These are phyloP conservation scores for Neofusicoccum sp. DNA, from an alignment of 2,329 filamentous ascomycete genomes.

Conservation along the genomic window DNA sequence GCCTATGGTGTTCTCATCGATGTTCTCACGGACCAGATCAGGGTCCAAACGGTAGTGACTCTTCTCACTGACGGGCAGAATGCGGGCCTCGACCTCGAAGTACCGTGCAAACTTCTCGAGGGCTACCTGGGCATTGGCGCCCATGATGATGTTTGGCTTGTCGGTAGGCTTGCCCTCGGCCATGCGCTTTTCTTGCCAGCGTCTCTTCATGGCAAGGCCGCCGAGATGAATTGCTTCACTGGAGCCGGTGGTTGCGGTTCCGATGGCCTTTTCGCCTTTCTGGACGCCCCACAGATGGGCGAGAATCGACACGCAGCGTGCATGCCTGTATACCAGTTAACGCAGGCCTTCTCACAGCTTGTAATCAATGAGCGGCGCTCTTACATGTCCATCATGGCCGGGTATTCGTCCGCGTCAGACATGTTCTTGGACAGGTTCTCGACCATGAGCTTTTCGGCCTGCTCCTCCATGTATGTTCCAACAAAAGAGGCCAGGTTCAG, in stretches of 20 bases:
- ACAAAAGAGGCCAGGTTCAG: slow-evolving; percentile 69
- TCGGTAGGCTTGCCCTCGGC: slow-evolving; percentile 61
- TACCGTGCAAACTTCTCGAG: slow-evolving; percentile 72
- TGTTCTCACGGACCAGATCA: slow-evolving; percentile 61
- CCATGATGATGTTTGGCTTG: slow-evolving; percentile 73
- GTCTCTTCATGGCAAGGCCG: slow-evolving; percentile 70
- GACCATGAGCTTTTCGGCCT: slow-evolving; percentile 63
- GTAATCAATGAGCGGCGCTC: slow-evolving; percentile 49
- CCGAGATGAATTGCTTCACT: slow-evolving; percentile 70
- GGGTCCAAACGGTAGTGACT: slow-evolving; percentile 64
- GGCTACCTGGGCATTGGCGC: slow-evolving; percentile 69
- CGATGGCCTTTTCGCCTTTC: slow-evolving; percentile 62
- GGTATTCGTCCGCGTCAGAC: slow-evolving; percentile 59
- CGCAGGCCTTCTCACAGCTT: slow-evolving; percentile 3
- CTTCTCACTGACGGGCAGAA: slow-evolving; percentile 61
- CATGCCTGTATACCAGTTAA: slow-evolving; percentile 49
- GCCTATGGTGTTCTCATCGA: slow-evolving; percentile 77
- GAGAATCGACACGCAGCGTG: slow-evolving; percentile 67
- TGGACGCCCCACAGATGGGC: slow-evolving; percentile 64
- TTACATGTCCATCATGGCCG: slow-evolving; percentile 37
- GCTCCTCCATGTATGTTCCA: slow-evolving; percentile 68
- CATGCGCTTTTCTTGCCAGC: slow-evolving; percentile 65
- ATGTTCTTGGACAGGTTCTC: slow-evolving; percentile 71
- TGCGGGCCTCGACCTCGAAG: slow-evolving; percentile 69
- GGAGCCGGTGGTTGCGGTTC: slow-evolving; percentile 68